Evolutionary conservation across 768 basidiomycete genomes (phyloP).

Genomic region (Agaricus sinodeliciosus): DNA sequence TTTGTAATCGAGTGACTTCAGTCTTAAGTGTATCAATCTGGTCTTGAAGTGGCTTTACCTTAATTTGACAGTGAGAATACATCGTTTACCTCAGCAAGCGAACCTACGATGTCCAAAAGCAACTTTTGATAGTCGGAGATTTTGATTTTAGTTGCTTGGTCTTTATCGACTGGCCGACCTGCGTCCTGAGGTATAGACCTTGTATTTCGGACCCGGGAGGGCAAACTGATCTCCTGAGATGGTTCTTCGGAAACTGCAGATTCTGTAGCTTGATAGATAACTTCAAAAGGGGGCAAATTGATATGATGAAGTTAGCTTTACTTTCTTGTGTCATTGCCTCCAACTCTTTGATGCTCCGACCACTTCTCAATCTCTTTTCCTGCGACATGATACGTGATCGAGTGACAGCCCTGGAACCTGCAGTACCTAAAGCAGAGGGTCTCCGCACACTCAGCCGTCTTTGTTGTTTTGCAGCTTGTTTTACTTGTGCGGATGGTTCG

Average conservation of each 20-base stretch:
- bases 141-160: background rate
- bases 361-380: constrained; percentile 43
- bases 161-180: background rate
- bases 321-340: constrained; percentile 62
- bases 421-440: constrained; percentile 58
- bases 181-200: background rate
- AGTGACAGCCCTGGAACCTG: constrained; percentile 59
- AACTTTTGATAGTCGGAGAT: constrained; percentile 1
- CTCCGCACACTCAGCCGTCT: constrained; percentile 65
- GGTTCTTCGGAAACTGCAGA: constrained; percentile 12
- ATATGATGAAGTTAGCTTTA: constrained; percentile 16
- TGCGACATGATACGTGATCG: constrained; percentile 48
- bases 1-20: constrained; percentile 16
- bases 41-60: constrained; percentile 13
- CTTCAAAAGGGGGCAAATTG: background rate
- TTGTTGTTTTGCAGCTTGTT: constrained; percentile 71
- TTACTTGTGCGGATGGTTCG: constrained; percentile 32
- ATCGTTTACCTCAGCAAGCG: background rate
- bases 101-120: constrained; percentile 3
- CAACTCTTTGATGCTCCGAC: constrained; percentile 38
- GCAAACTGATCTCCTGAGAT: background rate
- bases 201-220: background rate
- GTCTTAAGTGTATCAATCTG: constrained; percentile 20
- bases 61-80: constrained; percentile 4
- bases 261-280: constrained; percentile 15